Evolutionary conservation across 1,139 yeast species (phyloP).

Genomic region (Pichia kudriavzevii): DNA sequence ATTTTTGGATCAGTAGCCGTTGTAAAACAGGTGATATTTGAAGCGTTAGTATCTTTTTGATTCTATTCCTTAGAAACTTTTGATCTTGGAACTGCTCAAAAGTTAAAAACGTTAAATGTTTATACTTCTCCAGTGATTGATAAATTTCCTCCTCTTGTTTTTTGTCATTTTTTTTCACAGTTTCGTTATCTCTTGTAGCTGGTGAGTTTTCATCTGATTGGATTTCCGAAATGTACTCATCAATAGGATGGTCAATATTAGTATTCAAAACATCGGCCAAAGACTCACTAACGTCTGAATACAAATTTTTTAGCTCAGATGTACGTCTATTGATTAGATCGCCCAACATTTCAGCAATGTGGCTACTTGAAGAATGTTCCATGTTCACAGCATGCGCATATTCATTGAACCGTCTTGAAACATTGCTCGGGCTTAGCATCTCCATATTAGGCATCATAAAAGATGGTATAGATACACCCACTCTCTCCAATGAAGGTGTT

Average conservation of each 20-base stretch:
- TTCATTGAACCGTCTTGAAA: constrained; percentile 10
- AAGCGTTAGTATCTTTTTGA: constrained; percentile 47
- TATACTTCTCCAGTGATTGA: constrained; percentile 18
- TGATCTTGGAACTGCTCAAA: constrained; percentile 47
- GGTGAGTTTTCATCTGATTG: not conserved
- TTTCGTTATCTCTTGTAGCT: constrained; percentile 1
- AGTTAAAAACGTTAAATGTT: constrained; percentile 30
- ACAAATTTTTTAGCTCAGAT: constrained; percentile 17
- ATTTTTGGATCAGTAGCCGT: constrained; percentile 55
- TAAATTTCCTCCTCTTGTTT: constrained; percentile 11
- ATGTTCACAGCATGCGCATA: constrained; percentile 12
- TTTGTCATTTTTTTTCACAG: constrained; percentile 6
- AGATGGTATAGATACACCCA: constrained; percentile 29
- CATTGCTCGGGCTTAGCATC: constrained; percentile 3
- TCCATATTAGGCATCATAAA: constrained; percentile 13
- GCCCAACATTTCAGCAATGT: constrained; percentile 9
- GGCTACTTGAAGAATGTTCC: constrained; percentile 12
- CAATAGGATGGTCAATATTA: constrained; percentile 44
- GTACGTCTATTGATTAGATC: constrained; percentile 10
- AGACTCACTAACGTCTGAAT: constrained; percentile 34
- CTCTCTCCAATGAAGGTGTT: constrained; percentile 38
- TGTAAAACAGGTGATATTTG: constrained; percentile 46
- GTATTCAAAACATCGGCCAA: constrained; percentile 45
- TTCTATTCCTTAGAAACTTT: constrained; percentile 45
- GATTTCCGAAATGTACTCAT: constrained; percentile 25